These are phyloP conservation scores for Plasmodium fragile DNA, from an alignment of 169 alveolate genomes.

Conservation along the genomic window DNA sequence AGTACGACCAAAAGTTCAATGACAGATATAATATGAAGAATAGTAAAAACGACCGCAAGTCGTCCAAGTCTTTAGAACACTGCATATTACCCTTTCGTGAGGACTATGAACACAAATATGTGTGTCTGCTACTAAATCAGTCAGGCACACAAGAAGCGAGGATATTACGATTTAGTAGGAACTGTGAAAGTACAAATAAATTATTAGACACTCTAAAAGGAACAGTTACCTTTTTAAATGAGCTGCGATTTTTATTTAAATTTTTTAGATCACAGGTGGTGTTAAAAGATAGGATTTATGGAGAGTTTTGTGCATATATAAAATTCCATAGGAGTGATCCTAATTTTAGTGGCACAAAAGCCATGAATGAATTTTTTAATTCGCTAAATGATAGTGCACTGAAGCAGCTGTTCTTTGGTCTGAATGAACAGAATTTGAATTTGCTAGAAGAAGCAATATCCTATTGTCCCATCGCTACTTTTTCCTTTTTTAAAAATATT, in stretches of 20 bases:
- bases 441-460: slow-evolving; percentile 73
- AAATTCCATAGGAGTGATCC: slow-evolving; percentile 71
- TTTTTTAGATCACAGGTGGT: slow-evolving; percentile 63
- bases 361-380: slow-evolving; percentile 70
- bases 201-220: slow-evolving; percentile 69
- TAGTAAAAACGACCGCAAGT: slow-evolving; percentile 32
- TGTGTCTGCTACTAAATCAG: slow-evolving; percentile 31
- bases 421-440: slow-evolving; percentile 54
- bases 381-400: slow-evolving; percentile 66
- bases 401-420: slow-evolving; percentile 41
- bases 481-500: slow-evolving; percentile 56
- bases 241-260: slow-evolving; percentile 47
- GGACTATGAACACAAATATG: slow-evolving; percentile 34
- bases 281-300: slow-evolving; percentile 47
- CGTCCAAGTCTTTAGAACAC: slow-evolving; percentile 30
- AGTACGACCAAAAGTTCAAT: slow-evolving; percentile 71
- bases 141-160: slow-evolving; percentile 53
- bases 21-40: slow-evolving; percentile 51
- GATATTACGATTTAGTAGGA: slow-evolving; percentile 58
- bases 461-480: slow-evolving; percentile 69
- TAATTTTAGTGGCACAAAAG: slow-evolving; percentile 70
- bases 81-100: slow-evolving; percentile 59
- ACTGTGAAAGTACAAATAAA: slow-evolving; percentile 55
- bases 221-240: slow-evolving; percentile 60
- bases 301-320: slow-evolving; percentile 68